These are phyloP conservation scores for Aspergillus flavus DNA, from an alignment of 2,329 filamentous ascomycete genomes.

Conservation along the genomic window DNA sequence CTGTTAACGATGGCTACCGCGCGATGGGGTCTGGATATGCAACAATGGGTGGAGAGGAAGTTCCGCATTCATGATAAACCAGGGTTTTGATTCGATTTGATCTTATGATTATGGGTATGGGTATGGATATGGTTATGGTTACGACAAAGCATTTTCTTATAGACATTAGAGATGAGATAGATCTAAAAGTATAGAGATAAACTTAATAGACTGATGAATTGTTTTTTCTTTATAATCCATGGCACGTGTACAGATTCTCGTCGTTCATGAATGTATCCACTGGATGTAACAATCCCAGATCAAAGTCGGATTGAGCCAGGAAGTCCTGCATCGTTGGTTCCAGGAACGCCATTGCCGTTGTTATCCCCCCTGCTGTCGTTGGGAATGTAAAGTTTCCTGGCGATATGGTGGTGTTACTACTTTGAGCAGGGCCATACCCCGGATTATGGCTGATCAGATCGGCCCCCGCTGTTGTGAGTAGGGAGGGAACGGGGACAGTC, in stretches of 20 bases:
- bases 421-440: neutral
- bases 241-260: constrained; percentile 34
- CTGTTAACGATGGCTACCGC: constrained; percentile 31
- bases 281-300: constrained; percentile 37
- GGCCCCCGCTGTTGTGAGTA: neutral
- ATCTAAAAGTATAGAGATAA: neutral
- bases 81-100: constrained; percentile 8
- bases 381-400: neutral
- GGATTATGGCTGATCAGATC: neutral
- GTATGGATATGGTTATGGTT: constrained; percentile 5
- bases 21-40: constrained; percentile 37
- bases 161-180: constrained; percentile 3
- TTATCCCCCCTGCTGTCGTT: constrained; percentile 32
- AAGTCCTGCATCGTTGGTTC: constrained; percentile 45
- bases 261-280: constrained; percentile 40
- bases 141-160: neutral
- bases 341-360: constrained; percentile 41
- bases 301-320: constrained; percentile 41
- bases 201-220: neutral
- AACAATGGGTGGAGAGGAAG: constrained; percentile 34
- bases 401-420: neutral
- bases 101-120: neutral
- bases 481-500: neutral
- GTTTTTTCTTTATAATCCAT: constrained; percentile 22
- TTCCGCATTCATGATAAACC: constrained; percentile 23